phyloP scores from a whole-genome alignment of 768 basidiomycete species.

The Collybia sp. region DNA sequence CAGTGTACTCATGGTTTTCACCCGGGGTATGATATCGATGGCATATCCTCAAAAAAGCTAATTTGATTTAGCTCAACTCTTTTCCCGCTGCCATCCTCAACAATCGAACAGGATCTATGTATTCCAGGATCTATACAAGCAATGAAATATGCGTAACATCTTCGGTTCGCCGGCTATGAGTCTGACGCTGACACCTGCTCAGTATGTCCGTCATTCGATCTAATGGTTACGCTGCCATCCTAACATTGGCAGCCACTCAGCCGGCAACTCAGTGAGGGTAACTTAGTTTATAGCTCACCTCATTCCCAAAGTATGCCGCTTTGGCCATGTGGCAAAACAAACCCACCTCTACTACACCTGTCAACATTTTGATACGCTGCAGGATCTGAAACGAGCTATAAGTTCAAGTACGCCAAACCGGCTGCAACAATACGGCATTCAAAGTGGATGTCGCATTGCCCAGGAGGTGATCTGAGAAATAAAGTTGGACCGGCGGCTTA shows the following conservation, averaged over 20 bases:
- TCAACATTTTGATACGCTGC: conserved; percentile 84
- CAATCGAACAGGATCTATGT: too few relatives aligned
- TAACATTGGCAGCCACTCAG: conserved; percentile 16
- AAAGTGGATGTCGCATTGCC: neutral
- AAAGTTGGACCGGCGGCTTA: conserved; percentile 20
- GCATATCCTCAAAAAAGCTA: too few relatives aligned
- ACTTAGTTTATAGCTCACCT: conserved; percentile 34
- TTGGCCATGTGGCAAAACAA: conserved; percentile 91
- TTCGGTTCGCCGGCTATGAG: neutral
- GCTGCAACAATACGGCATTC: neutral
- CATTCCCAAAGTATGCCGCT: conserved; percentile 96
- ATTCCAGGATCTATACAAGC: too few relatives aligned
- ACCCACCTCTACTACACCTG: conserved; percentile 98
- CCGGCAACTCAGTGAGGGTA: neutral
- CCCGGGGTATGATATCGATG: too few relatives aligned
- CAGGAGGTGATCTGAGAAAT: neutral
- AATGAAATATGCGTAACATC: too few relatives aligned
- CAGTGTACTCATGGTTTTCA: too few relatives aligned
- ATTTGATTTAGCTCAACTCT: too few relatives aligned
- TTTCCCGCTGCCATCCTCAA: too few relatives aligned
- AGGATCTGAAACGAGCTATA: conserved; percentile 49
- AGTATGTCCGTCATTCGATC: conserved; percentile 44
- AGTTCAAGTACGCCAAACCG: neutral
- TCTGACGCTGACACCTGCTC: conserved; percentile 21
- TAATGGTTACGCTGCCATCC: conserved; percentile 71